Base-by-base conservation (phyloP, 805 yeast genomes). In the Groenewaldozyma tartarivorans region DNA sequence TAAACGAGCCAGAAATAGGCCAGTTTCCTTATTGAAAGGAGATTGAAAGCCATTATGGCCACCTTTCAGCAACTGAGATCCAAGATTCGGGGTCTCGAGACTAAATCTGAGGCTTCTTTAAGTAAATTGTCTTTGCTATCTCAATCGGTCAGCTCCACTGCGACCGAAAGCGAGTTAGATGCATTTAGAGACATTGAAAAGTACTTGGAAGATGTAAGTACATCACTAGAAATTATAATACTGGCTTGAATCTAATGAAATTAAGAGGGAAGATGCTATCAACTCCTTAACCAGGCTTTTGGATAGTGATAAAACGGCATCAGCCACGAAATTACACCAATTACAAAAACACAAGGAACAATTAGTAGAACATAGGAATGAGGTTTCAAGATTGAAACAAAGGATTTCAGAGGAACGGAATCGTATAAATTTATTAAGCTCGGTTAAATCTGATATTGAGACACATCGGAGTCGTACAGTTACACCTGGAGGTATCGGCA, bases 361-460 rank as follows among this genome's bases (percentile, higher is more conserved):
- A 11, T 65, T 85, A 21, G 72, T 67, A 43, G 94, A 86, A 42
- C 88, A 84, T 61, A 68, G 73, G 60, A 59, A 67, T 40, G 81
- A 78, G 46, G 81, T 74, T 52, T 61, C 64, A 33, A 72, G 82
- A 48, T 72, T 90, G 36, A 64, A 72, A 47, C 57, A 67, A 3
- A 65, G 75, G 4, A 74, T 83, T 33, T 64, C 69, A 46, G 86
- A 83, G 52, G 95, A 82, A 53, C 74, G 95, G 38, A 79, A 82
- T 57, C 71, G 88, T 47, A 61, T 75, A 50, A 86, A 87, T 49
- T 63, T 92, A 26, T 63, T 90, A 35, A 74, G 78, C 37, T 75
- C 79, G 44, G 94, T 90, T 16, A 74, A 88, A 49, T 69, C 76
- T 15, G 96, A 90, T 56, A 81, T 90, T 35, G 79, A 81, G 41